Conservation (phyloP, 345 rosid genomes). For the Arabis alpina region DNA sequence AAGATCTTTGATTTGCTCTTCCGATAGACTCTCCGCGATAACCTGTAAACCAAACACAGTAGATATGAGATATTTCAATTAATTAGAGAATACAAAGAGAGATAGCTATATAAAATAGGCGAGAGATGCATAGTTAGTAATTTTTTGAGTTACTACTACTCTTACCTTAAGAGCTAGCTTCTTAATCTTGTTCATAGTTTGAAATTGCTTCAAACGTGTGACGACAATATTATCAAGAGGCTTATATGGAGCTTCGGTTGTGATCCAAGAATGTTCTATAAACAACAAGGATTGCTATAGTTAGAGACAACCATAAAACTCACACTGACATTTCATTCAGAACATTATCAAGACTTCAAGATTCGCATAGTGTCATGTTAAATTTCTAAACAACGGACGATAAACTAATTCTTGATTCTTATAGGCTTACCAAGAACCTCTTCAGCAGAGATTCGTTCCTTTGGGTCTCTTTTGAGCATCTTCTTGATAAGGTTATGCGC, state of each 20-base stretch:
- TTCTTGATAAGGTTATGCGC: constrained; percentile 73
- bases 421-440: constrained; percentile 71
- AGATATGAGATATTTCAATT: too few species aligned
- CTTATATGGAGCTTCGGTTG: constrained; percentile 72
- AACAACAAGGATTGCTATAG: constrained; percentile 8
- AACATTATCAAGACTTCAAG: too few species aligned
- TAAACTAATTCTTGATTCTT: neutral
- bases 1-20: constrained; percentile 68
- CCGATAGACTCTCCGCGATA: constrained; percentile 66
- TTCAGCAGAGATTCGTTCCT: constrained; percentile 64
- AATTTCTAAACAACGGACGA: neutral
- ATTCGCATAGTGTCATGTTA: neutral
- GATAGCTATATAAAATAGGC: neutral
- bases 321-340: too few species aligned
- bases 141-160: neutral
- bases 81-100: neutral
- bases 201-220: constrained; percentile 84
- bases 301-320: constrained; percentile 21
- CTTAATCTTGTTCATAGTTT: constrained; percentile 84
- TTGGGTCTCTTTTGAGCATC: constrained; percentile 75
- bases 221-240: constrained; percentile 74
- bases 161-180: constrained; percentile 82
- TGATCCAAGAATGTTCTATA: constrained; percentile 84
- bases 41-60: constrained; percentile 45
- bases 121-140: neutral